phyloP scores from a whole-genome alignment of 192 early-diverging fungal species.

The Linnemannia elongata region DNA sequence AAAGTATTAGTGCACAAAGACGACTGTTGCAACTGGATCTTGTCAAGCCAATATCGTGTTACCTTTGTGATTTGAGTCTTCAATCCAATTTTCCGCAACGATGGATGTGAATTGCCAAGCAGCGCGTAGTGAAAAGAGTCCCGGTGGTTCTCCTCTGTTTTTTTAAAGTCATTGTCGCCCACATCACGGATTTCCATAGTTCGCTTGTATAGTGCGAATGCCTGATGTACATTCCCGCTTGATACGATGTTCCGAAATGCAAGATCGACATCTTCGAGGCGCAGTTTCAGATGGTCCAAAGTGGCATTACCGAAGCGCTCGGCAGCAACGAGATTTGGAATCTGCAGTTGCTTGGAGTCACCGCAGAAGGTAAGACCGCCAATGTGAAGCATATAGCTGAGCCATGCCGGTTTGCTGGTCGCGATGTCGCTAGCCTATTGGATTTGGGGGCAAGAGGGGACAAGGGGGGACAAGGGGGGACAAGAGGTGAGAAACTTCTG shows the following conservation, averaged over 20 bases:
- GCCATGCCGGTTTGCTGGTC: constrained; percentile 41
- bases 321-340: constrained; percentile 38
- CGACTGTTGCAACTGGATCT: constrained; percentile 14
- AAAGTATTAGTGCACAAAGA: constrained; percentile 12
- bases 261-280: constrained; percentile 31
- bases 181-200: constrained; percentile 26
- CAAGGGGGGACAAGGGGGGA: too few relatives aligned
- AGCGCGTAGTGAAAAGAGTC: constrained; percentile 37
- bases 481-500: constrained; percentile 9
- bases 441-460: constrained; percentile 13
- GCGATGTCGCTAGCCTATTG: constrained; percentile 35
- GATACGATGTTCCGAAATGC: constrained; percentile 21
- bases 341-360: constrained; percentile 27
- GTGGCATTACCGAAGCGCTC: constrained; percentile 38
- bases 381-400: constrained; percentile 52
- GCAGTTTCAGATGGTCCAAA: constrained; percentile 18
- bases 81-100: constrained; percentile 31
- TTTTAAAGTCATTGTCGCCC: constrained; percentile 27
- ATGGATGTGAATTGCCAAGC: constrained; percentile 44
- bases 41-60: not conserved
- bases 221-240: constrained; percentile 15
- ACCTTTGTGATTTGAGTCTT: constrained; percentile 47
- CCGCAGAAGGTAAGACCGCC: constrained; percentile 43
- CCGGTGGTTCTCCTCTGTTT: constrained; percentile 43
- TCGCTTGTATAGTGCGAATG: constrained; percentile 24